These are phyloP conservation scores for Ophiostoma fasciatum DNA, from an alignment of 2,329 filamentous ascomycete genomes.

Conservation along the genomic window DNA sequence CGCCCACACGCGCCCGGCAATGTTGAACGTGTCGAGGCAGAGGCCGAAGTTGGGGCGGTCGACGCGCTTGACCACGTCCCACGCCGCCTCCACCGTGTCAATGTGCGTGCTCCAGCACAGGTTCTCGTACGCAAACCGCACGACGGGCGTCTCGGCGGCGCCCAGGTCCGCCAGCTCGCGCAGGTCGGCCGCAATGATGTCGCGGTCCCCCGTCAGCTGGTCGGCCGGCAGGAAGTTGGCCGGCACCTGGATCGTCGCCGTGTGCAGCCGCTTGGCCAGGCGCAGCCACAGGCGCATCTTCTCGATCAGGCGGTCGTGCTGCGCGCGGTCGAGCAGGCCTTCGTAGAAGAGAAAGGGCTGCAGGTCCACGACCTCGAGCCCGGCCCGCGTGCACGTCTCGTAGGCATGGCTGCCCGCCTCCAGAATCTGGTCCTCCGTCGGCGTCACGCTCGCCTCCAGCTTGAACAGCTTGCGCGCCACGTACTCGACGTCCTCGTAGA, in stretches of 20 bases:
- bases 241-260: slow-evolving; percentile 46
- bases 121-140: slow-evolving; percentile 46
- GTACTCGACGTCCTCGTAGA: slow-evolving; percentile 46
- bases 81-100: slow-evolving; percentile 43
- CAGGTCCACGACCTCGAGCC: slow-evolving; percentile 34
- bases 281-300: slow-evolving; percentile 45
- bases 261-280: slow-evolving; percentile 38
- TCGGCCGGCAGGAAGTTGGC: slow-evolving; percentile 34
- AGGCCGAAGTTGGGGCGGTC: slow-evolving; percentile 44
- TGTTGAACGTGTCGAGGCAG: slow-evolving; percentile 51
- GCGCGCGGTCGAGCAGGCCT: slow-evolving; percentile 37
- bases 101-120: slow-evolving; percentile 44
- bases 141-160: slow-evolving; percentile 25
- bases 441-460: no score
- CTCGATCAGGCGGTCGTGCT: slow-evolving; percentile 34
- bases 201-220: slow-evolving; percentile 19
- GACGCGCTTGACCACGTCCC: slow-evolving; percentile 38
- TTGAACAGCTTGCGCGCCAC: slow-evolving; percentile 25
- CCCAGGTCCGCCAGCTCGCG: slow-evolving; percentile 42
- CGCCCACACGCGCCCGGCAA: slow-evolving; percentile 41
- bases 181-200: slow-evolving; percentile 38
- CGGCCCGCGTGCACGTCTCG: slow-evolving; percentile 27
- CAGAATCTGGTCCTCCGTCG: slow-evolving; percentile 14
- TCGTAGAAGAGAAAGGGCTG: slow-evolving; percentile 53
- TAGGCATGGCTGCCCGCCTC: slow-evolving; percentile 31